Percentiles rank a stretch among this genome's conserved stretches.
Evolutionary conservation across 306 rosid genomes (phyloP).

Genomic region (Castanopsis chinensis): DNA sequence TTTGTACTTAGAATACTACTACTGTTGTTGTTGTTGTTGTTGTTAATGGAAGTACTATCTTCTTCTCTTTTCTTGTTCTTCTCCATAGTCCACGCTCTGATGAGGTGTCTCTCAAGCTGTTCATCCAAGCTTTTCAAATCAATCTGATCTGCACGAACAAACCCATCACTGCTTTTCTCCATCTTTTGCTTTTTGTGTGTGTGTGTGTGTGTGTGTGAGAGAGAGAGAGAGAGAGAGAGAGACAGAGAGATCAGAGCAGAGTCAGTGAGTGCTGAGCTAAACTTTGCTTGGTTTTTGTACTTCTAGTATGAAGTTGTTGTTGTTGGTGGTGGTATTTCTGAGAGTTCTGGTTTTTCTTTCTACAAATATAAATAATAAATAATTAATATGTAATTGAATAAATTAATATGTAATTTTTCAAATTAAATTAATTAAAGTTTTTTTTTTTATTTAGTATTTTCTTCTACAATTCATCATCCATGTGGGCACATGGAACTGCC

Average conservation of each 20-base stretch:
- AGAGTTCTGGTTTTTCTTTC: no score
- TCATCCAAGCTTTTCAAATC: conserved; percentile 98
- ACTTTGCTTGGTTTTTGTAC: no score
- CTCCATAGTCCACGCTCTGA: conserved; percentile 69
- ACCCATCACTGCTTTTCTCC: conserved; percentile 86
- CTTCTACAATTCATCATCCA: conserved; percentile 42
- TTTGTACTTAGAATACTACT: conserved; percentile 7
- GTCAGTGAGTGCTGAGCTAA: not conserved
- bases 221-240: not conserved
- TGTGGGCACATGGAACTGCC: conserved; percentile 98
- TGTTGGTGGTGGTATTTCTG: no score
- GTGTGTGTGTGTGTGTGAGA: not conserved
- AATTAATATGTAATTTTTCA: not conserved
- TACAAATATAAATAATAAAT: no score
- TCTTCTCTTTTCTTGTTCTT: conserved; percentile 63
- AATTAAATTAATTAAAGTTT: conserved; percentile 12
- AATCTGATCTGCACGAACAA: conserved; percentile 97
- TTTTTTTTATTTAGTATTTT: not conserved
- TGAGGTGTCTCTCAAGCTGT: conserved; percentile 87
- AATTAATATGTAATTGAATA: no score
- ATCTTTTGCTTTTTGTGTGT: conserved; percentile 22
- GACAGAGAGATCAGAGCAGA: not conserved
- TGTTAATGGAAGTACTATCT: not conserved
- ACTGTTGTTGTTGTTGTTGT: not conserved
- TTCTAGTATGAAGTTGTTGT: no score